Base-by-base conservation (phyloP, 192 early-diverging fungal species). In the Linnemannia zychae region DNA sequence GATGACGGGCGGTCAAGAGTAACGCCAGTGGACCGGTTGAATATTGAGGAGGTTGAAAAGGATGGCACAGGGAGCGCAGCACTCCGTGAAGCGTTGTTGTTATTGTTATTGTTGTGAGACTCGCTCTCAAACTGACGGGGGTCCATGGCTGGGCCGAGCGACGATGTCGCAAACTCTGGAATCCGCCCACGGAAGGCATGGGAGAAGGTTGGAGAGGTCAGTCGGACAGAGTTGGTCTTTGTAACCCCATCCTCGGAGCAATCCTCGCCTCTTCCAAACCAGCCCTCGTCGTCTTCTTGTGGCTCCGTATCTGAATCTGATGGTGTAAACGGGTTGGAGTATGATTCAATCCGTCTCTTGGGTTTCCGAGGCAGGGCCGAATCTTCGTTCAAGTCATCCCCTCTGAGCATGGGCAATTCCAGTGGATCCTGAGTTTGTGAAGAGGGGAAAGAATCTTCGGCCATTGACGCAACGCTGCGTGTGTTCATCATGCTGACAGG, bases 401-500 rank as follows among this genome's bases (percentile, higher is more conserved):
- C 72, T 44, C 9, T 28, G 57, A 63, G 24, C 3, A 31, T 28
- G 24, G 57, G 3, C 40, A 50, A 38, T 20, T 24, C 70, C 53
- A 34, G 17, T 37, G 34, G 17, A 34, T 60, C 71, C 28, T 78
- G 71, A 20, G 49, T 38, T 2, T 49, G 37, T 18, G 65, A 37
- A 38, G 73, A 57, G 22, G 34, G 66, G 5, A 49, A 22, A 22
- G 67, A 71, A 31, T 72, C 31, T 36, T 79, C 73, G 31, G n/a
- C 63, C 72, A 78, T 84, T 0, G 44, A 37, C 7, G 72, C 52
- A 3, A 72, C 73, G 11, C 52, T 84, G 28, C 74, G 67, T 7
- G 65, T 76, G 67, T 85, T 85, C 50, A 85, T 67, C 83, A 85
- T 85, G 40, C 60, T 85, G 20, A 85, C 83, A 31, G 78, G 77